These are phyloP conservation scores for Epichloe uncinata DNA, from an alignment of 2,329 filamentous ascomycete species.

Conservation along the genomic window DNA sequence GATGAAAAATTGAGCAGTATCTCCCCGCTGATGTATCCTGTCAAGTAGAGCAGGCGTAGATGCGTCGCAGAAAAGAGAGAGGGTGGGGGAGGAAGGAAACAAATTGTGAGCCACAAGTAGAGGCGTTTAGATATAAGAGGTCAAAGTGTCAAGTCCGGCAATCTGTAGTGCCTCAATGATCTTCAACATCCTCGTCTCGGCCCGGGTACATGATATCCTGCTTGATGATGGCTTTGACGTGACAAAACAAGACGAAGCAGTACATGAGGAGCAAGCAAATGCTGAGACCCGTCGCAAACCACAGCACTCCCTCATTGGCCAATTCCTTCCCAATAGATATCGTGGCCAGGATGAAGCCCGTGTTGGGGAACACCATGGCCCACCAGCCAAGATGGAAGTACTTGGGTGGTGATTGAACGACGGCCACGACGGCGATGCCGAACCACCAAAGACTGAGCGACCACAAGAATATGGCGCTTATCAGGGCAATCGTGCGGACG, in stretches of 20 bases:
- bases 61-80: background rate
- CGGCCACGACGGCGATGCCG: conserved; percentile 23
- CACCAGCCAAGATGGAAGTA: conserved; percentile 51
- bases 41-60: background rate
- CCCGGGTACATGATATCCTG: conserved; percentile 44
- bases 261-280: conserved; percentile 29
- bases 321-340: conserved; percentile 39
- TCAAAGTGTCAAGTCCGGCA: background rate
- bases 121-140: background rate
- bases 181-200: conserved; percentile 39
- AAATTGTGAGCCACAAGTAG: background rate
- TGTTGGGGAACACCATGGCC: conserved; percentile 50
- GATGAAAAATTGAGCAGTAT: background rate
- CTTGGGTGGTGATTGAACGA: conserved; percentile 26
- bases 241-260: conserved; percentile 28
- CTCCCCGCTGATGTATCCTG: background rate
- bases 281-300: conserved; percentile 37
- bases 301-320: conserved; percentile 29
- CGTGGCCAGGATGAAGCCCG: conserved; percentile 43
- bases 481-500: conserved; percentile 32
- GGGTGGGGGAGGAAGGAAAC: background rate
- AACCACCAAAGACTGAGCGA: conserved; percentile 48
- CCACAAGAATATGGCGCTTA: conserved; percentile 49
- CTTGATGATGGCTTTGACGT: conserved; percentile 31
- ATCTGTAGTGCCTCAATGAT: conserved; percentile 12